Percentiles rank a stretch among this genome's conserved stretches.
Evolutionary conservation across 306 rosid genomes (phyloP).

Genomic region (Malus domestica): DNA sequence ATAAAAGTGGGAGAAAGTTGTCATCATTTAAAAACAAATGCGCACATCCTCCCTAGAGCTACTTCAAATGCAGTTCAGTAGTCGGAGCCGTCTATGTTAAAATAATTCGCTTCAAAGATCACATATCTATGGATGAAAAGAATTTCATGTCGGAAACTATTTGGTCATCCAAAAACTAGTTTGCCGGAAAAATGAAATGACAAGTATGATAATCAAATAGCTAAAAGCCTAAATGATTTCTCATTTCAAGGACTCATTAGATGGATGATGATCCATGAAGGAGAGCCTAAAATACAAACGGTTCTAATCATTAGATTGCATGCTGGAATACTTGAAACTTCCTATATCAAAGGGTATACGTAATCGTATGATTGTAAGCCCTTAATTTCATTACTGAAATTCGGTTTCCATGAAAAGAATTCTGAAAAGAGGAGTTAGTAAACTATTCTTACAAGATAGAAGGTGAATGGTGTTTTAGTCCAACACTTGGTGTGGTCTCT

Average conservation of each 20-base stretch:
- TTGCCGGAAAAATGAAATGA: no score
- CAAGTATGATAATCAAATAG: no score
- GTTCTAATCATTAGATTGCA: background rate
- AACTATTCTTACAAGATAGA: constrained; percentile 63
- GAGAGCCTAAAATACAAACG: background rate
- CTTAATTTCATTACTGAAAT: no score
- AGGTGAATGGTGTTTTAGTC: constrained; percentile 68
- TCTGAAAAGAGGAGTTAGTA: background rate
- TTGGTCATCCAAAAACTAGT: background rate
- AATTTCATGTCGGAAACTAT: background rate
- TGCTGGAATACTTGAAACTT: background rate
- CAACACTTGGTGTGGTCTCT: constrained; percentile 64
- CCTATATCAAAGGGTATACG: no score
- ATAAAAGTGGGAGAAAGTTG: background rate
- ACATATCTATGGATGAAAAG: background rate
- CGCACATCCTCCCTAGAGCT: background rate
- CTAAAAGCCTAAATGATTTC: no score
- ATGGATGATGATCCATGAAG: no score
- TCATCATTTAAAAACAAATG: background rate
- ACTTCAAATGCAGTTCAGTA: background rate
- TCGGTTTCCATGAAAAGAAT: background rate
- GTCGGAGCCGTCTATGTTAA: background rate
- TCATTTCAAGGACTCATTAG: no score
- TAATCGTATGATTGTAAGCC: no score
- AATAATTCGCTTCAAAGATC: no score